These are phyloP conservation scores for Penicillium argentinense DNA, from an alignment of 495 filamentous ascomycete species.

Conservation along the genomic window DNA sequence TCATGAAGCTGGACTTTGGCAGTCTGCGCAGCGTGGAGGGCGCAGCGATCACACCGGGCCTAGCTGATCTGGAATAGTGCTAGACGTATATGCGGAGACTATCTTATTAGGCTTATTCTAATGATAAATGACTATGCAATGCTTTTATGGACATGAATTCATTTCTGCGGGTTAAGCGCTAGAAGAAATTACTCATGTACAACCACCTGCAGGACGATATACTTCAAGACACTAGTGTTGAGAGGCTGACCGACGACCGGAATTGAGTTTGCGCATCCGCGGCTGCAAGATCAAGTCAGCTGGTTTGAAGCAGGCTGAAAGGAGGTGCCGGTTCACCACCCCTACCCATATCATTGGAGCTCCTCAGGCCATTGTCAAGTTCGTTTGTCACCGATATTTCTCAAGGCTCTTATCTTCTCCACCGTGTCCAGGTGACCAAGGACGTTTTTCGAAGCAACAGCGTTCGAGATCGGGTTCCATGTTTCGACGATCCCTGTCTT, in stretches of 20 bases:
- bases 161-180: neutral
- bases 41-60: slow-evolving; percentile 5
- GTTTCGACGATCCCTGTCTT: slow-evolving; percentile 10
- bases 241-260: neutral
- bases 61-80: slow-evolving; percentile 10
- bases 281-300: slow-evolving; percentile 6
- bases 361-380: neutral
- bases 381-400: neutral
- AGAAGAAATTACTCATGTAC: neutral
- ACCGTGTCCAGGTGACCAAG: slow-evolving; percentile 11
- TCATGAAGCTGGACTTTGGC: slow-evolving; percentile 85
- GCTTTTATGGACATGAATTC: neutral
- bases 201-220: neutral
- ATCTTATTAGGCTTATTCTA: neutral
- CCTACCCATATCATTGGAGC: no score
- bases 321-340: no score
- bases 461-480: slow-evolving; percentile 14
- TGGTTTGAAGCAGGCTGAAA: neutral
- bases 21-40: slow-evolving; percentile 30
- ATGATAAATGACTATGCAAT: neutral
- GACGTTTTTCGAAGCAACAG: slow-evolving; percentile 3
- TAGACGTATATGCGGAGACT: neutral
- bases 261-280: slow-evolving; percentile 7
- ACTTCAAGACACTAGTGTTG: no score
- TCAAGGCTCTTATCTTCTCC: neutral